Base-by-base conservation (phyloP, 1,284 basidiomycete species). In the Ustilago crameri region DNA sequence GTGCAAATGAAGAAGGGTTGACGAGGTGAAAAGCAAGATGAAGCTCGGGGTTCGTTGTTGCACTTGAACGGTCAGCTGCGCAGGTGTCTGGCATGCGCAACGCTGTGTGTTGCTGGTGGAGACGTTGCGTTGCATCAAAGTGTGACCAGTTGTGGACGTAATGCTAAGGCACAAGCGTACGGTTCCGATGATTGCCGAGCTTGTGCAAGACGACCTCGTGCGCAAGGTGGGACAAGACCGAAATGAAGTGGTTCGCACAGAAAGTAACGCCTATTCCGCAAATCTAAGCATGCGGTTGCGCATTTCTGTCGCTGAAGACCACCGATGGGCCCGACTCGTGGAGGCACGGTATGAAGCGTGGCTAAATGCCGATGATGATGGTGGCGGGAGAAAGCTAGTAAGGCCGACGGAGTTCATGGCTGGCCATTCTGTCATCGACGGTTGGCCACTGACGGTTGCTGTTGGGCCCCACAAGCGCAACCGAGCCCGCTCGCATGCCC, bases 71-170 rank as follows among this genome's bases (percentile, higher is more conserved):
- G 32, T 22, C 43, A 23, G 22, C 1, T 26, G 22, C 17, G 37
- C 38, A 38, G 23, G n/a, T 9, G 51, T 18, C 22, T 17, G 5
- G 38, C 32, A 43, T 46, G 44, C 18, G 44, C 27, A 46, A 24
- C n/a, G 12, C 26, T 45, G 26, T 45, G 32, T 34, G 51, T 55
- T 40, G 42, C 56, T 51, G 56, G 56, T 58, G 56, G 56, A 20
- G 32, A 38, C 45, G 44, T 22, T 40, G 8, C 26, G 44, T 55
- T 55, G 52, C 30, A 30, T 7, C 30, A 7, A 12, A 54, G 24
- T 46, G 23, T 30, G 12, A n/a, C n/a, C 30, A 30, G 30, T 12
- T 12, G n/a, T n/a, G 30, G 12, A 30, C 30, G 30, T 5, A 30
- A 5, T 12, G 30, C 5, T 30, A 5, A 30, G 12, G 12, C 30